A percentile compares a stretch with the other conserved stretches of the same genome.
Evolutionary conservation across 2,329 filamentous ascomycete genomes (phyloP).

Genomic region (Rosellinia necatrix): DNA sequence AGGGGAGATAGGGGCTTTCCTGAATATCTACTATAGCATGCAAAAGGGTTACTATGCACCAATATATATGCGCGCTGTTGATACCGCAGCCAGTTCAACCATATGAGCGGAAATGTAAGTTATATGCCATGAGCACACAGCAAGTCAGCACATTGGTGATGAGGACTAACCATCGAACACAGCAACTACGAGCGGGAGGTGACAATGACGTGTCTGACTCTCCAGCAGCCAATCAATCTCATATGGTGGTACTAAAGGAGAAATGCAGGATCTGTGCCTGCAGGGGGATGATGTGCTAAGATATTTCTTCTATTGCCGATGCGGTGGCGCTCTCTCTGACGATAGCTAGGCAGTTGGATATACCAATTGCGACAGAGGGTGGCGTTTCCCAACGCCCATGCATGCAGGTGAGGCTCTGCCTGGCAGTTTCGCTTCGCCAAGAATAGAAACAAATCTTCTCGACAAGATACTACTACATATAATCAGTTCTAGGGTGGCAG

Average conservation of each 20-base stretch:
- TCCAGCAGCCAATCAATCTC: slow-evolving; percentile 14
- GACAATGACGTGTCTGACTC: slow-evolving; percentile 16
- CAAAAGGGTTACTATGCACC: too few relatives aligned
- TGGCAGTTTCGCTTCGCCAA: not conserved
- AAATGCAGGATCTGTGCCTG: slow-evolving; percentile 16
- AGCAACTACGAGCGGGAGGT: slow-evolving; percentile 7
- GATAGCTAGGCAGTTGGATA: too few relatives aligned
- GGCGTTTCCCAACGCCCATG: too few relatives aligned
- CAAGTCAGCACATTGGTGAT: too few relatives aligned
- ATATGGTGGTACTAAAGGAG: slow-evolving; percentile 20
- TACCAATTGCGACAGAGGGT: too few relatives aligned
- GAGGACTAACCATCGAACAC: slow-evolving; percentile 7
- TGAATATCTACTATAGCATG: too few relatives aligned
- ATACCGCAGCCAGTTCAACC: too few relatives aligned
- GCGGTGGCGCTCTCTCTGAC: slow-evolving; percentile 6
- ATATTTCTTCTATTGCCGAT: slow-evolving; percentile 2
- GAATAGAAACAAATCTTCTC: not conserved
- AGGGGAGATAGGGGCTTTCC: too few relatives aligned
- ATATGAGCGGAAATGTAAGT: not conserved
- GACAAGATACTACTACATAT: too few relatives aligned
- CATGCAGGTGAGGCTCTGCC: slow-evolving; percentile 16
- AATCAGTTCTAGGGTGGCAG: too few relatives aligned
- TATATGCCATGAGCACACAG: not conserved
- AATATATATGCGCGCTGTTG: too few relatives aligned
- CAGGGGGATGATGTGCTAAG: slow-evolving; percentile 21